Base-by-base conservation (phyloP, 75 land plant genomes). In the Cupressus sempervirens region DNA sequence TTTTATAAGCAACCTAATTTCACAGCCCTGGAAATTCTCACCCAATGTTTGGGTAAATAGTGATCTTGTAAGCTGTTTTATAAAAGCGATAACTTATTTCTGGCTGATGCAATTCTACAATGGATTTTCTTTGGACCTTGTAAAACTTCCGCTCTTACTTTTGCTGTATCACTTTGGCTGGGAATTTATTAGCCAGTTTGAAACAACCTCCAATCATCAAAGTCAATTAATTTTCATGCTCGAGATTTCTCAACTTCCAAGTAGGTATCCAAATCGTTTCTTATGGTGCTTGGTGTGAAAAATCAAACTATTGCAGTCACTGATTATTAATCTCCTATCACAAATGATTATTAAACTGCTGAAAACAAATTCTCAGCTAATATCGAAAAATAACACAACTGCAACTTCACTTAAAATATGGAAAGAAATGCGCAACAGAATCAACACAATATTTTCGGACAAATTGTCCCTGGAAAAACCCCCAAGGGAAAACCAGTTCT, bases 181-280 rank as follows among this genome's bases (percentile, higher is more conserved):
- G 81, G 81, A 79, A 48, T 79, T 26, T 79, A 45, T 79, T 45
- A 79, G 81, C 48, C 81, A 79, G 48, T 79, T 79, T 79, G 48
- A 79, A 79, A 45, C 81, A 79, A 79, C 81, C 46, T 77, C 80
- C 80, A 77, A 77, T 40, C 80, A 43, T 77, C 81, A 79, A 79
- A 45, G 48, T 30, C 45, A 79, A 43, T 23, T 79, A 23, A 26
- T 79, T 79, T 79, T 45, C 81, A 79, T 79, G 81, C 81, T 43
- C 81, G 81, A 79, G 81, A 23, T 79, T 20, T 79, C 81, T 45
- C 81, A 45, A 79, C 50, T 77, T 83, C 88, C 88, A 89, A 93
- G 92, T 91, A 91, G 91, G 91, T 91, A 89, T 86, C 84, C 80
- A 79, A 36, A 36, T 67, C 72, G 83, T 80, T 56, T 72, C 79